phyloP scores from a whole-genome alignment of 257 asterid genomes.

The Handroanthus guayacan region DNA sequence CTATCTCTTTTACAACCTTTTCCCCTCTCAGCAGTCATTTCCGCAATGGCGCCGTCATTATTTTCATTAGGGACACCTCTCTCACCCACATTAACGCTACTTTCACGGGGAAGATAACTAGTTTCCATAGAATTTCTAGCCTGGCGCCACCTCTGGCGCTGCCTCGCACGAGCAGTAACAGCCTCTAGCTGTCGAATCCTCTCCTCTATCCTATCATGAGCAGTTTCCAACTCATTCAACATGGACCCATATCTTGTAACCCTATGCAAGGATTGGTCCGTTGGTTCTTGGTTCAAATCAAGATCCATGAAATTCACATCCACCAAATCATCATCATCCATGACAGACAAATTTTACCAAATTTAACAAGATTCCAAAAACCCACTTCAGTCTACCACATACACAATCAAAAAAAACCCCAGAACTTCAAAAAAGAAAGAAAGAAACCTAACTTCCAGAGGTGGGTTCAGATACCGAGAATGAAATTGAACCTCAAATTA shows the following conservation, averaged over 20 bases:
- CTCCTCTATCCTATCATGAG: constrained; percentile 72
- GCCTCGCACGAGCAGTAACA: constrained; percentile 76
- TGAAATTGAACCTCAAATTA: constrained; percentile 29
- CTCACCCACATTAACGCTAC: constrained; percentile 37
- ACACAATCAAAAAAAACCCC: constrained; percentile 20
- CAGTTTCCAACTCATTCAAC: constrained; percentile 60
- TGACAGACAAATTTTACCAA: constrained; percentile 33
- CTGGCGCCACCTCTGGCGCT: constrained; percentile 71
- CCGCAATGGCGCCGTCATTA: constrained; percentile 33
- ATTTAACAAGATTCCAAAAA: constrained; percentile 38
- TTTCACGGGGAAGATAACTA: constrained; percentile 39
- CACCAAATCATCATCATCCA: constrained; percentile 62
- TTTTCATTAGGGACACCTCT: constrained; percentile 43
- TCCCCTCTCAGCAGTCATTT: constrained; percentile 49
- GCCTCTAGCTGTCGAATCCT: constrained; percentile 86
- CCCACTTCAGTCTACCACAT: constrained; percentile 33
- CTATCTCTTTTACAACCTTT: constrained; percentile 76
- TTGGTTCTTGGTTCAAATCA: constrained; percentile 83
- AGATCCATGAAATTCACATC: constrained; percentile 68
- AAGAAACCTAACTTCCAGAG: constrained; percentile 1
- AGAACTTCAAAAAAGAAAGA: constrained; percentile 15
- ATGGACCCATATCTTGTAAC: constrained; percentile 55
- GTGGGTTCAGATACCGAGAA: constrained; percentile 31
- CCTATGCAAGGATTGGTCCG: constrained; percentile 51
- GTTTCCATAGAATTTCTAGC: constrained; percentile 46